These are phyloP conservation scores for Beauveria australis DNA, from an alignment of 2,329 filamentous ascomycete genomes.

Conservation along the genomic window DNA sequence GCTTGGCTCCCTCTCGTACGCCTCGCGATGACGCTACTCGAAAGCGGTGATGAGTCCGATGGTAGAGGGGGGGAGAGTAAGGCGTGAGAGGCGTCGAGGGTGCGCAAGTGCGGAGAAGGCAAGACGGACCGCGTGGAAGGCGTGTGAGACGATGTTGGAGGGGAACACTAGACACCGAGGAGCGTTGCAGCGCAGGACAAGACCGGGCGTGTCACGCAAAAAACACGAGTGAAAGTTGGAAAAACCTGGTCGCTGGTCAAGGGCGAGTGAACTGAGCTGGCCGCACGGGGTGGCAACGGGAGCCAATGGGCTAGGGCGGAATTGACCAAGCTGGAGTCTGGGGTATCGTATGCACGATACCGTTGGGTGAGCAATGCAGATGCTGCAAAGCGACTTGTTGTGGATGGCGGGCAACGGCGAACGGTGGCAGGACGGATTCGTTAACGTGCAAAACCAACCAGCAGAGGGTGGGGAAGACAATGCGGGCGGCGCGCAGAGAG, in stretches of 20 bases:
- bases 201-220: conserved; percentile 2
- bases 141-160: conserved; percentile 1
- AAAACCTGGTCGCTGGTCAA: not conserved
- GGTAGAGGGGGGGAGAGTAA: not conserved
- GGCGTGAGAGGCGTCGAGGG: conserved; percentile 3
- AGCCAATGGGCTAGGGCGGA: conserved; percentile 3
- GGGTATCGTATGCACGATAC: not conserved
- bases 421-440: not conserved
- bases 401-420: not conserved
- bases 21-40: conserved; percentile 1
- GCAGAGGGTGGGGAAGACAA: not conserved
- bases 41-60: conserved; percentile 9
- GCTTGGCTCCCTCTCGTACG: conserved; percentile 6
- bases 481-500: not conserved
- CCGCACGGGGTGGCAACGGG: not conserved
- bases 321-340: not conserved
- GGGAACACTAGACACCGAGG: not conserved
- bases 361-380: not conserved
- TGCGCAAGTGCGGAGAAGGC: conserved; percentile 5
- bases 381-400: not conserved
- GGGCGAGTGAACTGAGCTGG: not conserved
- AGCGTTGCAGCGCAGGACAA: not conserved
- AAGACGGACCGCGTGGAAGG: not conserved
- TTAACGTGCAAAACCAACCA: not conserved
- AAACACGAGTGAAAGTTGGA: not conserved